Evolutionary conservation across 176 grass and related monocot genomes (phyloP), one percentile per base, ranked within the genome.

Genomic region (Typha latifolia): DNA sequence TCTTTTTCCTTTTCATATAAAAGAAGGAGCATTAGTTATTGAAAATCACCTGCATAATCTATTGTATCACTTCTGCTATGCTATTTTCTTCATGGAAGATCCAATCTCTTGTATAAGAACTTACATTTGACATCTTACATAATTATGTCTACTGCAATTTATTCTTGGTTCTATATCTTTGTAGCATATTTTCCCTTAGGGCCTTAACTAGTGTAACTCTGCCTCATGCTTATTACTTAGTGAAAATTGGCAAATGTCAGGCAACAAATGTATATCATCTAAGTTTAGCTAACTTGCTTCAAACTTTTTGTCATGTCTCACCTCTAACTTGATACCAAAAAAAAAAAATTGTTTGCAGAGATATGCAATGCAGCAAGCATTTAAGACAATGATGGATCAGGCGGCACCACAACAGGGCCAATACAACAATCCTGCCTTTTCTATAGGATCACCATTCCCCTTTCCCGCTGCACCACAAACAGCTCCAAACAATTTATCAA

Each of bases 331-430:
- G 63, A 65, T 19, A 8, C 14, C 27, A 29, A 29, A 4, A 3
- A 4, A 13, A 13, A 14, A 23, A 63, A 61, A 62, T 79, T 8
- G 84, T 11, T 69, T 74, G 64, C 78, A 95, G 90, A 85, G 32
- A 77, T 82, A 87, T 57, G 90, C 90, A 62, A 72, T 99, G 71
- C 71, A 99, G 50, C 95, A 99, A 87, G 89, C 86, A 76, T 81
- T 99, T 51, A 99, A 90, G 53, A 85, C 89, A 61, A 94, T 99
- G 95, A 99, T 99, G 95, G 76, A 77, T 68, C 89, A 93, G 52
- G 49, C 89, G 74, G 79, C 84, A 67, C 71, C 77, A 74, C 66
- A 69, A 55, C 68, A 61, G 53, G 51, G 51, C 20, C 72, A 74
- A 49, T 85, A 68, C 67, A 77, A 75, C 76, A 94, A 81, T 72